A percentile compares a stretch with the other conserved stretches of the same genome.
Evolutionary conservation across 1,284 basidiomycete species (phyloP).

Genomic region (Takashimella koratensis): DNA sequence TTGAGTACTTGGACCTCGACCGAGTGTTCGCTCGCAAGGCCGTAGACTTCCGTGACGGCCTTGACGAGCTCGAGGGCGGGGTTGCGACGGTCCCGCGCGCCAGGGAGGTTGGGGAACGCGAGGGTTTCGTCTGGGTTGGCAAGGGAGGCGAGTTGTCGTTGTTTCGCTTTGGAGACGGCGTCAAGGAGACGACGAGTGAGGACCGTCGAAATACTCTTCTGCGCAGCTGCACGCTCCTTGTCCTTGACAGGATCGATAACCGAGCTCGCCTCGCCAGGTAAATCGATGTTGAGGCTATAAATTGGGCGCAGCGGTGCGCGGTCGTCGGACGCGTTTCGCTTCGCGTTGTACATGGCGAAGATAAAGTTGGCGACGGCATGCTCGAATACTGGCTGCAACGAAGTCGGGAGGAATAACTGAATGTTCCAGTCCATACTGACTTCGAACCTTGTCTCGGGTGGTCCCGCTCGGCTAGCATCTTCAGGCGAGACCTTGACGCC

Average conservation of each 20-base stretch:
- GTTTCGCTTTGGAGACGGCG: conserved; percentile 64
- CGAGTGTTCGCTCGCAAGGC: conserved; percentile 69
- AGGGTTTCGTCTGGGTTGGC: conserved; percentile 60
- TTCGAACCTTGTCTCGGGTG: conserved; percentile 32
- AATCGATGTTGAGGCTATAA: conserved; percentile 56
- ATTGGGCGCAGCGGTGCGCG: conserved; percentile 72
- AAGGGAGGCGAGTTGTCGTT: conserved; percentile 60
- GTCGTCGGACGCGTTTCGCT: conserved; percentile 58
- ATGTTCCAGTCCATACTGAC: conserved; percentile 97
- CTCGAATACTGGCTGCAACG: conserved; percentile 76
- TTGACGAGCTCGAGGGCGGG: conserved; percentile 89
- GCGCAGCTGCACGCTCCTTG: conserved; percentile 64
- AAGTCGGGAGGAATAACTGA: conserved; percentile 79
- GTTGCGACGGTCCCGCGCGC: conserved; percentile 68
- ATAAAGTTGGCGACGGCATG: conserved; percentile 77
- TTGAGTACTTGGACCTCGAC: conserved; percentile 86
- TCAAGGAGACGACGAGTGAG: conserved; percentile 80
- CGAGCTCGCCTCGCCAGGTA: conserved; percentile 28
- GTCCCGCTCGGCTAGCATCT: conserved; percentile 28
- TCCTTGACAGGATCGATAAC: conserved; percentile 65
- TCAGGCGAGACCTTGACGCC: conserved; percentile 76
- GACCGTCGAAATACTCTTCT: conserved; percentile 71
- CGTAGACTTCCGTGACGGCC: conserved; percentile 75
- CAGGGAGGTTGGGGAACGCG: conserved; percentile 82
- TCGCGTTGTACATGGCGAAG: conserved; percentile 73